phyloP scores from a whole-genome alignment of 176 grass and related monocot genomes.

The Miscanthus lutarioriparius region DNA sequence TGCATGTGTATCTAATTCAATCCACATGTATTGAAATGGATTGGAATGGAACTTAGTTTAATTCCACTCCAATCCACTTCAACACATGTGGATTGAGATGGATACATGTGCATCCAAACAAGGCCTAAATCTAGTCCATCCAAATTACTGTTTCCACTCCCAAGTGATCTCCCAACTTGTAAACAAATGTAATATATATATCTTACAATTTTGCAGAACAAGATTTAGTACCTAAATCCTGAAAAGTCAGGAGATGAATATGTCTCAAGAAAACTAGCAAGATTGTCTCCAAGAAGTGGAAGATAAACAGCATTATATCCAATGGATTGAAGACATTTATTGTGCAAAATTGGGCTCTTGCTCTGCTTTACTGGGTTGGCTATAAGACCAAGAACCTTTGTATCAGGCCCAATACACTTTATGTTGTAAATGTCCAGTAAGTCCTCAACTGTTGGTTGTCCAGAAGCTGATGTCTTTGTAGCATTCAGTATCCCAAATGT shows the following conservation, averaged over 20 bases:
- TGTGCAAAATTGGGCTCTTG: slow-evolving; percentile 90
- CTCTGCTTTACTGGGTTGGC: slow-evolving; percentile 93
- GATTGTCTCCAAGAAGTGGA: slow-evolving; percentile 81
- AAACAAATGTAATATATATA: not conserved
- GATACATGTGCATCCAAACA: no score
- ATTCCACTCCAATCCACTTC: no score
- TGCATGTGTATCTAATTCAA: no score
- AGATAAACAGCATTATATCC: slow-evolving; percentile 93
- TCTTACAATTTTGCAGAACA: slow-evolving; percentile 1
- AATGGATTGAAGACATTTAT: slow-evolving; percentile 73
- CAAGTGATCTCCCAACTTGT: not conserved
- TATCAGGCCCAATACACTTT: slow-evolving; percentile 68
- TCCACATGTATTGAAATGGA: no score
- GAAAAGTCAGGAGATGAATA: slow-evolving; percentile 84
- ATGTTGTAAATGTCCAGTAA: slow-evolving; percentile 79
- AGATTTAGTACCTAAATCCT: slow-evolving; percentile 83
- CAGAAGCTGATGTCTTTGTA: slow-evolving; percentile 68
- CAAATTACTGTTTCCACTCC: slow-evolving; percentile 20
- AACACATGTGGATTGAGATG: no score
- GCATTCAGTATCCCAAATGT: slow-evolving; percentile 79
- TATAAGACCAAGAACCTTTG: slow-evolving; percentile 79
- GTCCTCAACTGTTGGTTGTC: slow-evolving; percentile 81
- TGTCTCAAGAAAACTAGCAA: slow-evolving; percentile 75
- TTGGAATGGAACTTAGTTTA: no score
- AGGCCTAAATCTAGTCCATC: not conserved